Percentiles rank a stretch among this genome's conserved stretches.
phyloP scores from a whole-genome alignment of 208 protist species.

The Crithidia bombi region DNA sequence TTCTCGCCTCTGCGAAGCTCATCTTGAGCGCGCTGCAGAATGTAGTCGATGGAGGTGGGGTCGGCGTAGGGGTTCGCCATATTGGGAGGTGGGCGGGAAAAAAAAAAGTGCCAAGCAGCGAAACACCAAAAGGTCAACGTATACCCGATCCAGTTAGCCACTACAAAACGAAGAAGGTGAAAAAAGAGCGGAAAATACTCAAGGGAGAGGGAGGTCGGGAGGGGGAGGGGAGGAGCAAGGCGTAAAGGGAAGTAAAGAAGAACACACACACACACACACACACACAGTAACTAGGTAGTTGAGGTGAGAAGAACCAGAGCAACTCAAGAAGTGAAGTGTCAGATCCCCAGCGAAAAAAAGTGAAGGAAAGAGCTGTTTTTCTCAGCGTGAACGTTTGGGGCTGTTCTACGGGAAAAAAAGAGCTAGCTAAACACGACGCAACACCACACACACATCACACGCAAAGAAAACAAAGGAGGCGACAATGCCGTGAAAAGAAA shows the following conservation, averaged over 20 bases:
- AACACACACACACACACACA: no score
- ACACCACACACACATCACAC: no score
- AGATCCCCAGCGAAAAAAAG: not conserved
- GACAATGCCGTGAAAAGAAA: no score
- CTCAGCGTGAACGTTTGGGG: no score
- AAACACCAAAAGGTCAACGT: conserved; percentile 1
- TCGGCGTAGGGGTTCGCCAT: conserved; percentile 31
- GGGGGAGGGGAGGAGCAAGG: not conserved
- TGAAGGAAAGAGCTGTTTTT: not conserved
- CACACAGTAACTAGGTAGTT: no score
- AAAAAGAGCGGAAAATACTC: not conserved
- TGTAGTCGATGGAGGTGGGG: conserved; percentile 35
- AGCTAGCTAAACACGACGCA: not conserved
- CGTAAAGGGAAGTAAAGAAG: not conserved
- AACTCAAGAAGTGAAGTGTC: no score
- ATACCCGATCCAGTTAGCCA: not conserved
- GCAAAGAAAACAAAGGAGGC: not conserved
- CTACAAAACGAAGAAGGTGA: no score
- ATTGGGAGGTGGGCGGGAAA: no score
- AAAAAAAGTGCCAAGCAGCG: not conserved
- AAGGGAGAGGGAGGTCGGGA: not conserved
- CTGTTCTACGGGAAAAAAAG: no score
- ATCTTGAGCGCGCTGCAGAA: conserved; percentile 31
- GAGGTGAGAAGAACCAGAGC: no score
- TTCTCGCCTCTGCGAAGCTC: conserved; percentile 30